Base-by-base conservation (phyloP, 495 filamentous ascomycete species). In the Wilcoxina mikolae region DNA sequence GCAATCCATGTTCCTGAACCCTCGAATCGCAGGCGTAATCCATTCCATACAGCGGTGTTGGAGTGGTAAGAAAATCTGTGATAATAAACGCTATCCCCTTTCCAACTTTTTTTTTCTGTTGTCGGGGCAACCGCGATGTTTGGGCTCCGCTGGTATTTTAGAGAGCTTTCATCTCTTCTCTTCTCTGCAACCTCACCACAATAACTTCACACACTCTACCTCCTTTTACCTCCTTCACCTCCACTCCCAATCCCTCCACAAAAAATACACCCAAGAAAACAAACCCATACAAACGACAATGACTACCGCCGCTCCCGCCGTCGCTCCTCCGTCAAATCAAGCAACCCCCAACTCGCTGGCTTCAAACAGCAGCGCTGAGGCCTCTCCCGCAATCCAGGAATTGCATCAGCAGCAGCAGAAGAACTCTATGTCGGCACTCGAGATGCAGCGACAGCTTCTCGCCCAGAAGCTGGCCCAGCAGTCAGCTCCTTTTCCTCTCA, bases 391-490 rank as follows among this genome's bases (percentile, higher is more conserved):
- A 1, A 24, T 46, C 11, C 43, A 46, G 11, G n/a, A 17, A 24
- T 11, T 46, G 43, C 43, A 46, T 17, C n/a, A 11, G n/a, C 43
- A 17, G 2, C n/a, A 20, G 11, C n/a, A 11, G 11, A 10, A 44
- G 20, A 17, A 7, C 41, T 5, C 7, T 7, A 12, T 22, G 11
- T 18, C n/a, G 9, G n/a, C 46, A 29, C 62, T 66, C n/a, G 63
- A 66, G 41, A 59, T 55, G 38, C 63, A 66, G 29, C 62, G 63
- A 18, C 56, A 62, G 56, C 29, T 66, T 7, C 62, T 66, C 12
- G 53, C 59, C 24, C 62, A 65, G 48, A 66, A 66, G 43, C 59
- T 66, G 18, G 62, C 62, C 2, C 52, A 65, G 35, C 35, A 62
- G 63, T 60, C 38, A 42, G 49, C 44, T 31, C 11, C 23, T 39